Evolutionary conservation across 768 basidiomycete genomes (phyloP).

Genomic region (Xerocomus brunneocitrinus): DNA sequence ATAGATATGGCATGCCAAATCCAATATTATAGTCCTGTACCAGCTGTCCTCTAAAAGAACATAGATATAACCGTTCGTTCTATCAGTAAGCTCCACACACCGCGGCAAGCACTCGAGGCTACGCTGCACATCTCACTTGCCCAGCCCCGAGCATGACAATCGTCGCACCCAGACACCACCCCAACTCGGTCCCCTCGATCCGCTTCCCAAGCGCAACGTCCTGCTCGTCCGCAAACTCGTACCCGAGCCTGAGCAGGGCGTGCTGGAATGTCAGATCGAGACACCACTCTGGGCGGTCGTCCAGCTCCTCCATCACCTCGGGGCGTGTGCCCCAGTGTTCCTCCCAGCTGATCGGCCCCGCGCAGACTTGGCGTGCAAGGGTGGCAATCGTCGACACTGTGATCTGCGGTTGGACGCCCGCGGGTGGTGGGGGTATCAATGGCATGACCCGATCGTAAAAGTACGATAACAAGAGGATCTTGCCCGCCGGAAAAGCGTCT

Average conservation of each 20-base stretch:
- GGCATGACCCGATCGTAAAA: conserved; percentile 94
- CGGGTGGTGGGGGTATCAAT: conserved; percentile 43
- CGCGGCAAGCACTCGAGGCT: background rate
- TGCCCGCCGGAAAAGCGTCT: conserved; percentile 83
- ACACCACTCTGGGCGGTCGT: conserved; percentile 89
- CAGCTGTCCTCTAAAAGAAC: background rate
- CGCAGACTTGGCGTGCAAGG: conserved; percentile 70
- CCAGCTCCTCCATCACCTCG: conserved; percentile 61
- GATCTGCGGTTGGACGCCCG: conserved; percentile 29
- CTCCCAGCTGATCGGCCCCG: conserved; percentile 58
- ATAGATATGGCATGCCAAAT: too few relatives aligned
- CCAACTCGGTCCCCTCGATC: conserved; percentile 84
- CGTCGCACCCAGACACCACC: conserved; percentile 88
- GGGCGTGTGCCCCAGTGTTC: conserved; percentile 42
- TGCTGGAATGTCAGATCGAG: conserved; percentile 96
- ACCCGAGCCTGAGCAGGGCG: conserved; percentile 78
- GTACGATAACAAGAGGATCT: conserved; percentile 90
- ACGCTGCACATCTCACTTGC: conserved; percentile 50
- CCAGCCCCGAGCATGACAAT: conserved; percentile 67
- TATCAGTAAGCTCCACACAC: background rate
- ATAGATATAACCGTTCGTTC: background rate
- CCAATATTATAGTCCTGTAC: too few relatives aligned
- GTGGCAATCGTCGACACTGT: conserved; percentile 55
- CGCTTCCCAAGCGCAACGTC: conserved; percentile 80
- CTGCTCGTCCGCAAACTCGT: conserved; percentile 74